phyloP scores from a whole-genome alignment of 1,284 basidiomycete species.

The Pholiota adiposa region DNA sequence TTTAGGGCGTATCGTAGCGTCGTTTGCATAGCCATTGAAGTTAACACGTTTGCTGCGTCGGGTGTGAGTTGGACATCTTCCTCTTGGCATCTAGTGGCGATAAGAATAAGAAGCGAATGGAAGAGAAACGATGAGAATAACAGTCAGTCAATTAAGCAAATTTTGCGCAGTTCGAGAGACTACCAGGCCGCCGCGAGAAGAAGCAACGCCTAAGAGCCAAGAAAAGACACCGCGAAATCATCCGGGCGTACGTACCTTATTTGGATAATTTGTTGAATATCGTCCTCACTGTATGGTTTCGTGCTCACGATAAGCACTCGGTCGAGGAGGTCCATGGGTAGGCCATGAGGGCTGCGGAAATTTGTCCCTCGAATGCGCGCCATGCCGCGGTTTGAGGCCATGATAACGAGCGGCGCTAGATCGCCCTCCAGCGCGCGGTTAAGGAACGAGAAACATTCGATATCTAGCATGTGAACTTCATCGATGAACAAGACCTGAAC shows the following conservation, averaged over 20 bases:
- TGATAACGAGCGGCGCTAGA: slow-evolving; percentile 93
- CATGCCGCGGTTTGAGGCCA: slow-evolving; percentile 98
- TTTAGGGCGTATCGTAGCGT: slow-evolving; percentile 91
- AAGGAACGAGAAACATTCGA: slow-evolving; percentile 98
- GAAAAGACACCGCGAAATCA: slow-evolving; percentile 4
- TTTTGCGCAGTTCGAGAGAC: slow-evolving; percentile 12
- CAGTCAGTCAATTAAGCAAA: slow-evolving; percentile 7
- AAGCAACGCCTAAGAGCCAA: slow-evolving; percentile 2
- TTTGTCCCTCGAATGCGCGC: slow-evolving; percentile 95
- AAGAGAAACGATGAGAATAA: not conserved
- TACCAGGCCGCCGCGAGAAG: not conserved
- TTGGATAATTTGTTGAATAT: slow-evolving; percentile 90
- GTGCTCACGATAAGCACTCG: slow-evolving; percentile 96
- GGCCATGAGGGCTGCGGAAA: slow-evolving; percentile 92
- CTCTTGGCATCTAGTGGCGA: slow-evolving; percentile 78
- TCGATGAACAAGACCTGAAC: slow-evolving; percentile 87
- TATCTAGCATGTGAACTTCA: slow-evolving; percentile 99
- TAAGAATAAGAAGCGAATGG: slow-evolving; percentile 5
- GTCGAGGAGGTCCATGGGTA: slow-evolving; percentile 94
- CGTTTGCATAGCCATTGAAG: slow-evolving; percentile 85
- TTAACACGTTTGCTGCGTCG: slow-evolving; percentile 80
- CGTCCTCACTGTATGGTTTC: slow-evolving; percentile 83
- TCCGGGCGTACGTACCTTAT: slow-evolving; percentile 68
- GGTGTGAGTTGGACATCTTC: slow-evolving; percentile 90
- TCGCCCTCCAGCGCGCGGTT: slow-evolving; percentile 96